These are phyloP conservation scores for Coprinopsis strossmayeri DNA, from an alignment of 768 basidiomycete species.

Conservation along the genomic window DNA sequence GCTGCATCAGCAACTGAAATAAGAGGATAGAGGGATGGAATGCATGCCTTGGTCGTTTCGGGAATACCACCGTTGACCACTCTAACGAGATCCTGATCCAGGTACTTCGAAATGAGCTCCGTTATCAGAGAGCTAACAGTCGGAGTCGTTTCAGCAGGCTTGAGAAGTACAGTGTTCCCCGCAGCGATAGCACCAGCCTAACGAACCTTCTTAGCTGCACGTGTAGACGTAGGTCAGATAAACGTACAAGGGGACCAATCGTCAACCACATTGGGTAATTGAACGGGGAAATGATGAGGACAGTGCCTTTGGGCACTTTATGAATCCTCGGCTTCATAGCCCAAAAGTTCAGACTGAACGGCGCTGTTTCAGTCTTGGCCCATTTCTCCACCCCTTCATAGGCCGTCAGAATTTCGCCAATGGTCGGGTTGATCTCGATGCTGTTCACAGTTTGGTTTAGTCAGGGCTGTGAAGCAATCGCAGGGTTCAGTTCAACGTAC, in stretches of 20 bases:
- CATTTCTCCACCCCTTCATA: constrained; percentile 67
- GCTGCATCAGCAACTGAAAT: background rate
- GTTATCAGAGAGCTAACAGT: constrained; percentile 51
- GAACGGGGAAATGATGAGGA: constrained; percentile 66
- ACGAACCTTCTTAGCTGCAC: background rate
- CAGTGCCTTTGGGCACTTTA: constrained; percentile 74
- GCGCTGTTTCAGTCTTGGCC: constrained; percentile 56
- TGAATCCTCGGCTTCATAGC: constrained; percentile 57
- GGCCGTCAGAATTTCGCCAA: constrained; percentile 46
- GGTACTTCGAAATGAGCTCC: constrained; percentile 66
- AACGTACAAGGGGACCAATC: constrained; percentile 50
- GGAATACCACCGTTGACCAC: constrained; percentile 64
- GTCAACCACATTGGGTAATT: constrained; percentile 67
- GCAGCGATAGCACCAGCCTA: constrained; percentile 70
- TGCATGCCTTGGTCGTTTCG: constrained; percentile 49
- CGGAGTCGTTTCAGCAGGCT: constrained; percentile 69
- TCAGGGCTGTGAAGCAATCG: background rate
- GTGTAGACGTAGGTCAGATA: background rate
- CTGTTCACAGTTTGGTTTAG: no score
- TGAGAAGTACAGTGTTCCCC: constrained; percentile 65
- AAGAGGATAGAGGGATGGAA: background rate
- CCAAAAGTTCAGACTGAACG: constrained; percentile 49
- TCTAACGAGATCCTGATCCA: constrained; percentile 60
- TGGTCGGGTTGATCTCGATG: constrained; percentile 50
- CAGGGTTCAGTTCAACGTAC: constrained; percentile 16